These are phyloP conservation scores for Tubosaeta sp. DNA, from an alignment of 768 basidiomycete species.

Conservation along the genomic window DNA sequence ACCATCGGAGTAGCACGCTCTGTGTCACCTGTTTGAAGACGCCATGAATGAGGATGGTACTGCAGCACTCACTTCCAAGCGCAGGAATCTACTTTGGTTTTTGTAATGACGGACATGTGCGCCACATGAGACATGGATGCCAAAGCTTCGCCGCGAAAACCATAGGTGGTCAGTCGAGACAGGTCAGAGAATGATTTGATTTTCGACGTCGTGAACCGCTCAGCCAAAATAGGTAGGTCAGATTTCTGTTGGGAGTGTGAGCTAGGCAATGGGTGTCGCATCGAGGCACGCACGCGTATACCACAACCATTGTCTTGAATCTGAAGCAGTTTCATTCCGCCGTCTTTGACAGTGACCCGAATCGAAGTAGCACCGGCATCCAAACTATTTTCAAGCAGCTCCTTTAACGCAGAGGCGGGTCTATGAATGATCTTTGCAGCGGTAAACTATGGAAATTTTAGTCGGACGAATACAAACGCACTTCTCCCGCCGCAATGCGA, in stretches of 20 bases:
- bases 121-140: slow-evolving; percentile 95
- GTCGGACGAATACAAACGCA: slow-evolving; percentile 19
- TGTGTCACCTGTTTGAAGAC: slow-evolving; percentile 32
- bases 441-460: slow-evolving; percentile 5
- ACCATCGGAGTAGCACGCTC: slow-evolving; percentile 82
- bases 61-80: slow-evolving; percentile 81
- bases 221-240: slow-evolving; percentile 87
- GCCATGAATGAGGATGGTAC: neutral
- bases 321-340: slow-evolving; percentile 90
- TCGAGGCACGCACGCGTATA: slow-evolving; percentile 63
- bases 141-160: slow-evolving; percentile 94
- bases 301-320: slow-evolving; percentile 97
- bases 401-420: slow-evolving; percentile 93
- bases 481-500: slow-evolving; percentile 82
- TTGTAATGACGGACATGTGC: slow-evolving; percentile 84
- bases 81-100: slow-evolving; percentile 74
- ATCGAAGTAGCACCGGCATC: slow-evolving; percentile 90
- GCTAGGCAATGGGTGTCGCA: neutral
- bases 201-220: slow-evolving; percentile 95
- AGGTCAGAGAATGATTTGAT: slow-evolving; percentile 83
- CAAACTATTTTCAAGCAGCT: slow-evolving; percentile 91
- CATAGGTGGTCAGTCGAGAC: slow-evolving; percentile 81
- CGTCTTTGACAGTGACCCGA: slow-evolving; percentile 87
- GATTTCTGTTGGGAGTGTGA: slow-evolving; percentile 51
- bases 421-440: slow-evolving; percentile 71